Evolutionary conservation across 164 flowering plant genomes (phyloP).

Genomic region (Berberis thunbergii): DNA sequence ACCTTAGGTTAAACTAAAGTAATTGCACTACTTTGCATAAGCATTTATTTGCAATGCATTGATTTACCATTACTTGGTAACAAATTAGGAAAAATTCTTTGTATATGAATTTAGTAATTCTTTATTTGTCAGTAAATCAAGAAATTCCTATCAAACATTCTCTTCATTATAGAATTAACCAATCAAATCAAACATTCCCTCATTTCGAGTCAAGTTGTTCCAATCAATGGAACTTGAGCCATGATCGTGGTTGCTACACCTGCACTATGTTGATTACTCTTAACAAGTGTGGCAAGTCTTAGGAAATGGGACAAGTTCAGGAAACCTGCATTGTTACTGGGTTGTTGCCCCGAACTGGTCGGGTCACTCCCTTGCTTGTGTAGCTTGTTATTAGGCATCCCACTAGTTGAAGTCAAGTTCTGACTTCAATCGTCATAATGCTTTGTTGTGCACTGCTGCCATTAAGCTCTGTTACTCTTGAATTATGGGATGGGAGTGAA

Average conservation of each 20-base stretch:
- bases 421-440: slow-evolving; percentile 18
- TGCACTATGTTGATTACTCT: slow-evolving; percentile 31
- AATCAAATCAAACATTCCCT: too few relatives aligned
- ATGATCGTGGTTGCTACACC: slow-evolving; percentile 10
- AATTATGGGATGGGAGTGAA: slow-evolving; percentile 25
- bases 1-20: too few relatives aligned
- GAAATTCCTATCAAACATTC: too few relatives aligned
- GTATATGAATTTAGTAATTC: too few relatives aligned
- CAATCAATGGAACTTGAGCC: background rate
- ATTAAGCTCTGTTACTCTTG: slow-evolving; percentile 25
- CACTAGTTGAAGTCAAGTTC: slow-evolving; percentile 5
- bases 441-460: slow-evolving; percentile 9
- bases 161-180: too few relatives aligned
- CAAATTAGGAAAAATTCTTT: too few relatives aligned
- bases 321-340: slow-evolving; percentile 23
- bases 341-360: slow-evolving; percentile 7
- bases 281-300: slow-evolving; percentile 48
- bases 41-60: too few relatives aligned
- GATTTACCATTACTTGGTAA: too few relatives aligned
- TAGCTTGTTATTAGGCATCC: slow-evolving; percentile 18
- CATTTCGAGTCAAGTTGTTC: too few relatives aligned
- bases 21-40: too few relatives aligned
- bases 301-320: slow-evolving; percentile 73
- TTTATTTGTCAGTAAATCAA: too few relatives aligned
- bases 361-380: slow-evolving; percentile 26